A percentile compares a stretch with the other conserved stretches of the same genome.
These are phyloP conservation scores for Solidago caesia DNA, from an alignment of 129 eudicot genomes.

Conservation along the genomic window DNA sequence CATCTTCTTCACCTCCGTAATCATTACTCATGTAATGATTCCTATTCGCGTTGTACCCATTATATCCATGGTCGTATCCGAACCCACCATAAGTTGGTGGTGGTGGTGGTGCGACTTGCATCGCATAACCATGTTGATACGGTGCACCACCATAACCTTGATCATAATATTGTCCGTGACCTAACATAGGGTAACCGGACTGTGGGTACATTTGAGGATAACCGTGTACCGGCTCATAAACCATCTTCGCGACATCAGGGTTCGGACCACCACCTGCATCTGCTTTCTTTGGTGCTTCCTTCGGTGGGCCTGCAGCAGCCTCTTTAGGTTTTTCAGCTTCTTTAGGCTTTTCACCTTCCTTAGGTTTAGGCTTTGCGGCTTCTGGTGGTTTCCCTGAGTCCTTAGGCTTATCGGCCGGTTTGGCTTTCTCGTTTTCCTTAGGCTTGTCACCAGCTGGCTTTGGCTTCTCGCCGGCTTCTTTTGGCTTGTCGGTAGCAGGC, in stretches of 20 bases:
- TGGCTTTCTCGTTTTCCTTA: slow-evolving; percentile 23
- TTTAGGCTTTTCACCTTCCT: slow-evolving; percentile 23
- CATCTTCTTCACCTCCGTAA: slow-evolving; percentile 34
- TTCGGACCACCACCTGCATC: slow-evolving; percentile 25
- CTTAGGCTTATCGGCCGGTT: slow-evolving; percentile 31
- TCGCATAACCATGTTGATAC: slow-evolving; percentile 40
- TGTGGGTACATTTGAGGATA: slow-evolving; percentile 46
- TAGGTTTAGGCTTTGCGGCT: slow-evolving; percentile 19
- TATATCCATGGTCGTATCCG: slow-evolving; percentile 26
- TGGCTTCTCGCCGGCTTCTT: slow-evolving; percentile 22
- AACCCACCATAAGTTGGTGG: slow-evolving; percentile 34
- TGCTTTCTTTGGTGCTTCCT: slow-evolving; percentile 16
- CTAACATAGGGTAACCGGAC: slow-evolving; percentile 28
- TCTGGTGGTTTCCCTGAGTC: slow-evolving; percentile 24
- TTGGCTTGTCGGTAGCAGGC: background rate
- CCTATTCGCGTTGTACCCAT: slow-evolving; percentile 22
- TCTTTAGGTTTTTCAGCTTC: background rate
- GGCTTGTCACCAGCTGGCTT: slow-evolving; percentile 19
- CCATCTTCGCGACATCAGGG: slow-evolving; percentile 32
- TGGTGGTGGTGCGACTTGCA: slow-evolving; percentile 30
- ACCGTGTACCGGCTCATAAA: slow-evolving; percentile 33
- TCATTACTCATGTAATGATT: slow-evolving; percentile 26
- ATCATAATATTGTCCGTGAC: slow-evolving; percentile 46
- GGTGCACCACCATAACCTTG: slow-evolving; percentile 41
- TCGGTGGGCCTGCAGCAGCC: background rate